These are phyloP conservation scores for Hypoxylon perforatum DNA, from an alignment of 495 filamentous ascomycete genomes.

Conservation along the genomic window DNA sequence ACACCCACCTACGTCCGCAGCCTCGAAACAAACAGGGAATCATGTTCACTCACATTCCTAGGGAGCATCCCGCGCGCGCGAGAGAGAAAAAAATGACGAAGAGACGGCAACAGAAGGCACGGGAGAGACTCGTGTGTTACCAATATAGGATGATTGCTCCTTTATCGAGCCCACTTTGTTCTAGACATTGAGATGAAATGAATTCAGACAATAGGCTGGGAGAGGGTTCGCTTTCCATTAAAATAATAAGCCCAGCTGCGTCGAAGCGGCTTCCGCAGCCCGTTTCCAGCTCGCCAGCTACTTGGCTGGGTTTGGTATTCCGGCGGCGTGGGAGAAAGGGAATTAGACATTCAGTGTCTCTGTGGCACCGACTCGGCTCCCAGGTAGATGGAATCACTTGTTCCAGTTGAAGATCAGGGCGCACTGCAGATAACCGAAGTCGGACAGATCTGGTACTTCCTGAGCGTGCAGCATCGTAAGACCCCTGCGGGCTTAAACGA, in stretches of 20 bases:
- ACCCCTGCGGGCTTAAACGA: slow-evolving; percentile 35
- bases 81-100: slow-evolving; percentile 8
- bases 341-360: slow-evolving; percentile 45
- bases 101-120: slow-evolving; percentile 20
- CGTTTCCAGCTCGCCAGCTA: no score
- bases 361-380: slow-evolving; percentile 42
- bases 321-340: slow-evolving; percentile 34
- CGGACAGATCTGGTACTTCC: slow-evolving; percentile 50
- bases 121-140: slow-evolving; percentile 45
- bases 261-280: slow-evolving; percentile 26
- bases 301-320: slow-evolving; percentile 33
- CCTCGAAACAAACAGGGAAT: slow-evolving; percentile 14
- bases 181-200: slow-evolving; percentile 51
- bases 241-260: slow-evolving; percentile 30
- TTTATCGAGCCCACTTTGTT: slow-evolving; percentile 46
- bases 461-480: slow-evolving; percentile 45
- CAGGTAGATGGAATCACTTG: slow-evolving; percentile 47
- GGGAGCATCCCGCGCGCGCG: not conserved
- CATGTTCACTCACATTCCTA: slow-evolving; percentile 25
- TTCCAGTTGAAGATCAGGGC: slow-evolving; percentile 48
- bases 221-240: slow-evolving; percentile 25
- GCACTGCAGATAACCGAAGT: slow-evolving; percentile 51
- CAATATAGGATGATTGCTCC: slow-evolving; percentile 46
- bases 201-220: slow-evolving; percentile 39
- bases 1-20: slow-evolving; percentile 20